Base-by-base conservation (phyloP, 75 land plant species). In the Picea sitchensis region DNA sequence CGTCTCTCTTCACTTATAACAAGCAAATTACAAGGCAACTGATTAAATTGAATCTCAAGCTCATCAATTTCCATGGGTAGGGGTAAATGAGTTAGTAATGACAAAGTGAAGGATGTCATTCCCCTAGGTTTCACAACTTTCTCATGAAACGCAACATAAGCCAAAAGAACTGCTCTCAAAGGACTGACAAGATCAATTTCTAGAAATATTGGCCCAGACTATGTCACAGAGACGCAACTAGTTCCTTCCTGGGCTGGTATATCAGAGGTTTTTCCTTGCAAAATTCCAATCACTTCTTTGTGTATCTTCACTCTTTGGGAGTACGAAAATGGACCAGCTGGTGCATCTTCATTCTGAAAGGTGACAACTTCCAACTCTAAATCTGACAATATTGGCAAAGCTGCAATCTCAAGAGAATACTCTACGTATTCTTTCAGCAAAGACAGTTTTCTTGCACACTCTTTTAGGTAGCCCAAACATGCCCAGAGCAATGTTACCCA, bases 361-460 rank as follows among this genome's bases (percentile, higher is more conserved):
- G 79, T 81, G 32, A 58, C 14, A 58, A 6, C 76, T 4, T 51
- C 73, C 60, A 14, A 21, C 38, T 12, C 80, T 60, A 3, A 3
- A 81, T 15, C 81, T 83, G 83, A 77, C 57, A 68, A 44, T 58
- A 88, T 63, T 1, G 99, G 99, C 82, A 97, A 67, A 44, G 98
- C 84, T 79, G 92, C 91, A 92, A 97, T 98, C 80, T 98, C 99
- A 72, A 98, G 88, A 32, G 95, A 91, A 78, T 90, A 91, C 78
- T 94, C 98, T 2, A 92, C 65, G 75, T 88, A 95, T 30, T 94
- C 98, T 76, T 90, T 88, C 56, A 81, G 67, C 21, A 83, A 80
- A 51, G 84, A 81, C 17, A 85, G 80, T 64, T 85, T 85, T 82
- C 85, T 85, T 59, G 98, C 86, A 79, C 93, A 90, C 60, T 95